Evolutionary conservation across 371 early-diverging fungal species (phyloP), one percentile per base, ranked within the genome.

Genomic region (Haplosporangium sp.): DNA sequence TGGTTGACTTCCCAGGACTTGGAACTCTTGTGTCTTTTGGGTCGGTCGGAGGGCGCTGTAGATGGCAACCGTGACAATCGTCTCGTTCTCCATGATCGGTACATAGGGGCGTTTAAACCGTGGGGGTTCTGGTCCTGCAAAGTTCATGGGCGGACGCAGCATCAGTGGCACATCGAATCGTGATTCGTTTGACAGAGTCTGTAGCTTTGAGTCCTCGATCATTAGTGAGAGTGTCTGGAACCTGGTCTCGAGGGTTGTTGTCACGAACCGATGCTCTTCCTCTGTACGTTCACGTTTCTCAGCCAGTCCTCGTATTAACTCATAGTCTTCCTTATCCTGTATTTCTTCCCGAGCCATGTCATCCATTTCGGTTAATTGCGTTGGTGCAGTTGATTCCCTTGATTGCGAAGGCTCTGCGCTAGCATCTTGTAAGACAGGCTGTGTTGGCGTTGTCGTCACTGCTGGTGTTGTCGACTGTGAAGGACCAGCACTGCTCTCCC

Each of bases 1-100:
- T 11, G 75, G 80, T 59, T 89, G 90, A 21, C 82, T 80, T n/a
- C 90, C 89, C 21, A 89, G 82, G 13, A 89, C 82, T 54, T 81
- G 46, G 51, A 81, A 81, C 68, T 89, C 87, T 13, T 85, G 84
- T 70, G 85, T 79, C 69, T 76, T 70, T 20, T 80, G 61, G 5
- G 80, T 80, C 1, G 85, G 80, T 38, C 74, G 71, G 9, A 75
- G 69, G 0, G 83, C 66, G 69, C 81, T 83, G 73, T 80, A 83
- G n/a, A 87, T 62, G 54, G 82, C 79, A 20, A 87, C 83, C 37
- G 80, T 79, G 14, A 87, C 70, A 1, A 86, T 55, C 14, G 82
- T 73, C 20, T 86, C 87, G 20, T 81, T 69, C 18, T 79, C 83
- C 20, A 73, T 69, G 20, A 83, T 73, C 2, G 83, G 85, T 10